Conservation (phyloP, 2,329 filamentous ascomycete species). For the Dactylellina parvicollis region DNA sequence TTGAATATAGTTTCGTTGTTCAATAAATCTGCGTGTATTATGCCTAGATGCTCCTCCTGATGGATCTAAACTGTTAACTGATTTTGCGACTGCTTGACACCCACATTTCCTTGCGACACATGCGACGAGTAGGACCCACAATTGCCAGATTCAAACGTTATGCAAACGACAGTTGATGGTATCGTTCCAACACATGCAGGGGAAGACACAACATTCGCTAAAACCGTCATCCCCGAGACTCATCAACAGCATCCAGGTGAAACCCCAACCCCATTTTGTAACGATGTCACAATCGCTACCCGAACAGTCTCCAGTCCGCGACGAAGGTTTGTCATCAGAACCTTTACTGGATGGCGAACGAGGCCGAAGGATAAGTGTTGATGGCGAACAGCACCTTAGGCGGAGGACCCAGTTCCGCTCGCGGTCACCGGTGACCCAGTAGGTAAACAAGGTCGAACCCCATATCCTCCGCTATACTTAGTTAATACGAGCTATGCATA, state of each 20-base stretch:
- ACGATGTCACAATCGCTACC: slow-evolving; percentile 13
- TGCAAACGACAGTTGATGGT: too few species aligned
- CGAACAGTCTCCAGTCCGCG: slow-evolving; percentile 11
- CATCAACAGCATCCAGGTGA: background rate
- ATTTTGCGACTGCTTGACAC: too few species aligned
- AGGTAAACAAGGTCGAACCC: slow-evolving; percentile 59
- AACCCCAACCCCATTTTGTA: background rate
- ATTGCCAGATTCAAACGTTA: too few species aligned
- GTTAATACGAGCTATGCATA: slow-evolving; percentile 62
- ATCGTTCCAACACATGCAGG: background rate
- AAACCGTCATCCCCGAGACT: background rate
- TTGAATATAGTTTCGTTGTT: too few species aligned
- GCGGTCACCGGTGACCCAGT: slow-evolving; percentile 61
- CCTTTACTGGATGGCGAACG: slow-evolving; percentile 67
- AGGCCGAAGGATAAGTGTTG: slow-evolving; percentile 54
- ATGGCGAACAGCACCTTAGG: slow-evolving; percentile 29
- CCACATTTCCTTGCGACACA: too few species aligned
- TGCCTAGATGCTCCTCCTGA: too few species aligned
- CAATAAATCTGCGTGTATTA: too few species aligned
- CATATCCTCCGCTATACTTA: slow-evolving; percentile 58
- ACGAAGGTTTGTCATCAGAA: slow-evolving; percentile 61
- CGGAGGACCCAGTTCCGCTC: slow-evolving; percentile 59
- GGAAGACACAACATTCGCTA: too few species aligned
- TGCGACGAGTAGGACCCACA: too few species aligned
- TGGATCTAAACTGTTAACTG: too few species aligned